phyloP scores from a whole-genome alignment of 1,284 basidiomycete species.

The Apiotrichum montevideense region DNA sequence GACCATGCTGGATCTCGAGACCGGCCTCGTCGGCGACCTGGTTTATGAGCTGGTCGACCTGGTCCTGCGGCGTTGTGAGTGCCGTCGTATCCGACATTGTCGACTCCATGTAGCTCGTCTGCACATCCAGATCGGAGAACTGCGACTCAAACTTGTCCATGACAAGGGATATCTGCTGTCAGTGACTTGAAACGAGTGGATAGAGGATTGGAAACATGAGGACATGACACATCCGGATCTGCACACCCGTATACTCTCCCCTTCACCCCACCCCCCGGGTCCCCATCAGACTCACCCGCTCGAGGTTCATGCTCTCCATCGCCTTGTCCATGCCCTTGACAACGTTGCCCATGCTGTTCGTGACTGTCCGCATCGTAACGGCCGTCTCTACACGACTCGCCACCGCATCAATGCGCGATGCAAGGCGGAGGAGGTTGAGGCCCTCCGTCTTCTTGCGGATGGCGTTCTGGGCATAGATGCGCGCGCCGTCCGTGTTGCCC shows the following conservation, averaged over 20 bases:
- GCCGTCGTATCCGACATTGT: constrained; percentile 92
- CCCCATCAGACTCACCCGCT: constrained; percentile 59
- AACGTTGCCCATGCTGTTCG: constrained; percentile 91
- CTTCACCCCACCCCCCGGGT: too few relatives aligned
- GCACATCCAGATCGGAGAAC: constrained; percentile 95
- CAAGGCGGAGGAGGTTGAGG: constrained; percentile 79
- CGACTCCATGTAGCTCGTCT: constrained; percentile 97
- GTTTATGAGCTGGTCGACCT: constrained; percentile 85
- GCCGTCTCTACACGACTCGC: constrained; percentile 97
- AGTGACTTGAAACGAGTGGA: not conserved
- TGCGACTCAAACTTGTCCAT: constrained; percentile 99
- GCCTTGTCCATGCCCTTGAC: constrained; percentile 98
- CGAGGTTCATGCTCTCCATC: constrained; percentile 99
- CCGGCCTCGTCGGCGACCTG: constrained; percentile 97
- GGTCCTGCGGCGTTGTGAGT: constrained; percentile 90
- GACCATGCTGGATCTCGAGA: constrained; percentile 87
- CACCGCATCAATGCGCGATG: constrained; percentile 91
- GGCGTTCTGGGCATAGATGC: constrained; percentile 96
- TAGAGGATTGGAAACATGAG: too few relatives aligned
- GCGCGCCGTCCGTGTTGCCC: constrained; percentile 94
- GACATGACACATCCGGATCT: too few relatives aligned
- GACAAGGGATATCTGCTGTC: constrained; percentile 79
- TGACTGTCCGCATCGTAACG: constrained; percentile 83
- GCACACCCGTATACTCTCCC: too few relatives aligned
- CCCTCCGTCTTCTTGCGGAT: constrained; percentile 97